Percentiles rank a stretch among this genome's conserved stretches.
Evolutionary conservation across 208 protist genomes (phyloP).

Genomic region (Trypanosoma rangeli): DNA sequence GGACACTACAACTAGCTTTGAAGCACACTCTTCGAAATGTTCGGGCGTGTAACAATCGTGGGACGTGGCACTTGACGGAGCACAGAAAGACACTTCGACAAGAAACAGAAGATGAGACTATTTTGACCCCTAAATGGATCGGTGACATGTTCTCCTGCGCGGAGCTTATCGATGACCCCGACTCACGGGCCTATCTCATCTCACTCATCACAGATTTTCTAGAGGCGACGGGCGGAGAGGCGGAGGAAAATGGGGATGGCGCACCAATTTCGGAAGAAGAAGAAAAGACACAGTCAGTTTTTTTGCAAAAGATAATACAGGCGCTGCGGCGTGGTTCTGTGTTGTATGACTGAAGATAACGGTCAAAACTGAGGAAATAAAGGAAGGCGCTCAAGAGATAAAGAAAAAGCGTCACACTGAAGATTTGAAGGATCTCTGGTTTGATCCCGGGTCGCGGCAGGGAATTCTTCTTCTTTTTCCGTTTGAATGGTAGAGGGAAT

Average conservation of each 20-base stretch:
- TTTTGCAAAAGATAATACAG: conserved; percentile 17
- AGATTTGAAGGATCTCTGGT: conserved; percentile 4
- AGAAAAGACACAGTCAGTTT: conserved; percentile 13
- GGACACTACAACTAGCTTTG: conserved; percentile 4
- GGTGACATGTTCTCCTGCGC: conserved; percentile 28
- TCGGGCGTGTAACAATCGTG: conserved; percentile 18
- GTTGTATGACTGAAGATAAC: conserved; percentile 29
- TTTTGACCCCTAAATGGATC: conserved; percentile 13
- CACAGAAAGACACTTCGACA: background rate
- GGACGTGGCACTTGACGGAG: conserved; percentile 22
- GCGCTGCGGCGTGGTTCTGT: conserved; percentile 22
- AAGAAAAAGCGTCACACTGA: conserved; percentile 6
- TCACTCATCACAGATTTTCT: conserved; percentile 17
- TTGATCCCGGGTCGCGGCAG: background rate
- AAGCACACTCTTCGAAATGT: conserved; percentile 23
- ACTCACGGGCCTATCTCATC: conserved; percentile 24
- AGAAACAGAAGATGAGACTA: background rate
- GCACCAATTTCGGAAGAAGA: background rate
- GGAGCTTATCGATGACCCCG: conserved; percentile 20
- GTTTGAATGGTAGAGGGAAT: background rate
- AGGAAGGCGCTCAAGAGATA: background rate
- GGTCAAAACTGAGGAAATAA: background rate
- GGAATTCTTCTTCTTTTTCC: background rate
- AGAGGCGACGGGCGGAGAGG: background rate
- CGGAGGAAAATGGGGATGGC: background rate